Evolutionary conservation across 1,284 basidiomycete species (phyloP).

Genomic region (Pseudozyma sp.): DNA sequence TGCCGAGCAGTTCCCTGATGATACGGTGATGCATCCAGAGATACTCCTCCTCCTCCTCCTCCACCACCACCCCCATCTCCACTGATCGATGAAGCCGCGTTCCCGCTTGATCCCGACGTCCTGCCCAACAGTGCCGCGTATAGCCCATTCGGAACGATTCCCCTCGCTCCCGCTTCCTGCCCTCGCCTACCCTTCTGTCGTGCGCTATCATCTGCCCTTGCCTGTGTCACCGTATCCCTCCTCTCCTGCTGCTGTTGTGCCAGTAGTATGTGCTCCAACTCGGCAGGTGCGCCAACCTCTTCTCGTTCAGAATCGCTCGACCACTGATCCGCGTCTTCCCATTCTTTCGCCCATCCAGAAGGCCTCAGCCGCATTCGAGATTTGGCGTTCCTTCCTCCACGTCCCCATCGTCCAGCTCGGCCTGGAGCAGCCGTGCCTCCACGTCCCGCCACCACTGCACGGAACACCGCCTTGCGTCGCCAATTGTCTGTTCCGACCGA

Average conservation of each 20-base stretch:
- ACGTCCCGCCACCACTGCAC: slow-evolving; percentile 52
- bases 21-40: not conserved
- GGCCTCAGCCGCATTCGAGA: slow-evolving; percentile 45
- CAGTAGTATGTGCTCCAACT: slow-evolving; percentile 8
- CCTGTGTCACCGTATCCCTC: slow-evolving; percentile 27
- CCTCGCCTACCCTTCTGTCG: not conserved
- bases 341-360: slow-evolving; percentile 41
- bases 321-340: slow-evolving; percentile 60
- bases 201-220: slow-evolving; percentile 8
- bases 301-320: slow-evolving; percentile 53
- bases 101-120: slow-evolving; percentile 1
- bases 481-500: slow-evolving; percentile 31
- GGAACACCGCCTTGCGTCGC: slow-evolving; percentile 45
- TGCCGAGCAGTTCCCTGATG: not conserved
- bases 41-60: too few relatives aligned
- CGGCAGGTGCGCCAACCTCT: slow-evolving; percentile 17
- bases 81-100: not conserved
- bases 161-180: slow-evolving; percentile 9
- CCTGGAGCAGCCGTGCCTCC: slow-evolving; percentile 54
- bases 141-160: slow-evolving; percentile 17
- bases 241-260: slow-evolving; percentile 13
- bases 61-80: too few relatives aligned
- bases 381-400: slow-evolving; percentile 44
- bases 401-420: slow-evolving; percentile 12
- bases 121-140: slow-evolving; percentile 28